Evolutionary conservation across 371 early-diverging fungal genomes (phyloP).

Genomic region (Batkoa obscura): DNA sequence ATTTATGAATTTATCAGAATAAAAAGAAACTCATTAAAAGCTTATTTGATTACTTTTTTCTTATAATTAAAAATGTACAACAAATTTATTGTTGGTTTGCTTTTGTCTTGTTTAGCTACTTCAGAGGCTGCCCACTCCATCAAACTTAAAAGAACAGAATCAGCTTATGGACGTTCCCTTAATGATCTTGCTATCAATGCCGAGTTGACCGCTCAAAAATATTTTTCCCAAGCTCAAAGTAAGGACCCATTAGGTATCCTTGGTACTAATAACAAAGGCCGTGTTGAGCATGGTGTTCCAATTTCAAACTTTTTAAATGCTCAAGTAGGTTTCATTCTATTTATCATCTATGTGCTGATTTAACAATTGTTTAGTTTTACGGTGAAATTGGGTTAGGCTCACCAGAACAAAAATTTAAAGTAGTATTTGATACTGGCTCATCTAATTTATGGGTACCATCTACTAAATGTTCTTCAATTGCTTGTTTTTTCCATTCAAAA

Average conservation of each 20-base stretch:
- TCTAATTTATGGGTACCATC: slow-evolving; percentile 94
- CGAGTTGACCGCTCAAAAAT: slow-evolving; percentile 48
- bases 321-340: slow-evolving; percentile 26
- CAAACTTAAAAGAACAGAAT: not conserved
- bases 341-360: too few relatives aligned
- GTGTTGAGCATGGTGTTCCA: slow-evolving; percentile 56
- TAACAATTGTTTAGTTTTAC: slow-evolving; percentile 34
- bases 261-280: slow-evolving; percentile 28
- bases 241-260: slow-evolving; percentile 20
- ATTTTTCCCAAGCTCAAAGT: slow-evolving; percentile 30
- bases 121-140: not conserved
- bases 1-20: too few relatives aligned
- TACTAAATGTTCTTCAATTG: slow-evolving; percentile 74
- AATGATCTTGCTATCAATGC: slow-evolving; percentile 24
- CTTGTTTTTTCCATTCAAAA: slow-evolving; percentile 78
- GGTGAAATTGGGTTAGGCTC: slow-evolving; percentile 69
- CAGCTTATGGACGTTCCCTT: not conserved
- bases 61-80: too few relatives aligned
- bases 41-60: too few relatives aligned
- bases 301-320: slow-evolving; percentile 89
- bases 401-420: slow-evolving; percentile 73
- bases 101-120: too few relatives aligned
- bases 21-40: too few relatives aligned
- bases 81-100: too few relatives aligned
- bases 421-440: slow-evolving; percentile 88